Conservation (phyloP, 1,139 yeast species). For the Kodamaea arcana region DNA sequence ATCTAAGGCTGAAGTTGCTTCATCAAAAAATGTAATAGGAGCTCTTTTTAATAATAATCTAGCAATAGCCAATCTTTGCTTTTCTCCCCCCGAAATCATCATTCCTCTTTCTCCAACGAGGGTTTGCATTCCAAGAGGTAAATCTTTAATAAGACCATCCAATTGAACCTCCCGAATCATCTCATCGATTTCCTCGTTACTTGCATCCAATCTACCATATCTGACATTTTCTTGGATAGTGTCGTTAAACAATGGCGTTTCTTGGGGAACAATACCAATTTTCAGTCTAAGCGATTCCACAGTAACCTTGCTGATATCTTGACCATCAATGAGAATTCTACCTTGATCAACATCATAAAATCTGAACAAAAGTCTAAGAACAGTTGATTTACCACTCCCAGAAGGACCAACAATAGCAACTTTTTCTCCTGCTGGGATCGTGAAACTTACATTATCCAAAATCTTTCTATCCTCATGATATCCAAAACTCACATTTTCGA, state of each 20-base stretch:
- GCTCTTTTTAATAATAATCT: constrained; percentile 78
- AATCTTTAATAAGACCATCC: constrained; percentile 54
- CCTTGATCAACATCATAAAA: constrained; percentile 80
- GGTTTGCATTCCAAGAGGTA: constrained; percentile 83
- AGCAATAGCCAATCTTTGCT: constrained; percentile 92
- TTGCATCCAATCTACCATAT: constrained; percentile 76
- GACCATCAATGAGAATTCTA: constrained; percentile 80
- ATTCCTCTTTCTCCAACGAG: constrained; percentile 97
- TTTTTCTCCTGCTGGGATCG: constrained; percentile 85
- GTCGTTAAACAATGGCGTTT: constrained; percentile 92
- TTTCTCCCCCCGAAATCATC: constrained; percentile 99
- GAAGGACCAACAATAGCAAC: constrained; percentile 95
- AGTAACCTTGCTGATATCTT: constrained; percentile 74
- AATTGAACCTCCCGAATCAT: constrained; percentile 72
- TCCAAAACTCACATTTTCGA: constrained; percentile 91
- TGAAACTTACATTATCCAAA: constrained; percentile 72
- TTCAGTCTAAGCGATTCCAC: constrained; percentile 68
- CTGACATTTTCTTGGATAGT: constrained; percentile 82
- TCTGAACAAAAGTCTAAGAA: constrained; percentile 77
- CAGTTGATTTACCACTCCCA: constrained; percentile 93
- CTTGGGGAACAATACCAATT: constrained; percentile 96
- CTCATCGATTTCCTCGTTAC: constrained; percentile 63
- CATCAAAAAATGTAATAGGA: constrained; percentile 92
- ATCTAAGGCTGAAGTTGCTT: constrained; percentile 94
- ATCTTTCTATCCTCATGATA: constrained; percentile 88